These are phyloP conservation scores for Exophiala lecanii-corni DNA, from an alignment of 2,329 filamentous ascomycete species.

Conservation along the genomic window DNA sequence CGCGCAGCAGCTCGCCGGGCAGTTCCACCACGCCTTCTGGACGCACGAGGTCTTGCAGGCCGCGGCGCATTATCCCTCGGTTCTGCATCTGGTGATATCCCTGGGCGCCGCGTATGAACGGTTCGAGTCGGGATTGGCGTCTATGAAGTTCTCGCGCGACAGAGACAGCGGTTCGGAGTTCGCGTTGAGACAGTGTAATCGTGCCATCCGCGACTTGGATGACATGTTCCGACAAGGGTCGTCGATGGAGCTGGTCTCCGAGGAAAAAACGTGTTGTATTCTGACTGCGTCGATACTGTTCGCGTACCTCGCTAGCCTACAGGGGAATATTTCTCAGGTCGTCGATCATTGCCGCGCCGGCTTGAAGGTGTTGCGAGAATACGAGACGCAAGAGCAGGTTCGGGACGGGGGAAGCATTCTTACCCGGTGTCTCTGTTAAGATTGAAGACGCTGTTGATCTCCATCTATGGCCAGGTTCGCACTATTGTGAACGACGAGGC, in stretches of 20 bases:
- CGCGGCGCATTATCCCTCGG: conserved; percentile 42
- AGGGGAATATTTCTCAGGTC: conserved; percentile 45
- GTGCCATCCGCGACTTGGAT: conserved; percentile 41
- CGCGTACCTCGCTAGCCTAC: conserved; percentile 52
- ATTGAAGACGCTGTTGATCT: conserved; percentile 6
- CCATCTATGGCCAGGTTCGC: conserved; percentile 13
- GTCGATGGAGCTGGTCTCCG: conserved; percentile 30
- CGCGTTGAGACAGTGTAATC: conserved; percentile 46
- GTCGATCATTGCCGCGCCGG: conserved; percentile 33
- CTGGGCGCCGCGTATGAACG: conserved; percentile 47
- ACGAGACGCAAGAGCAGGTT: neutral
- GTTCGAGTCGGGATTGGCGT: conserved; percentile 12
- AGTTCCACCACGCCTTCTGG: conserved; percentile 44
- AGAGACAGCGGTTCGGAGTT: conserved; percentile 29
- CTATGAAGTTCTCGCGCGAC: conserved; percentile 6
- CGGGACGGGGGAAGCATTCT: neutral
- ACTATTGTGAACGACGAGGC: conserved; percentile 16
- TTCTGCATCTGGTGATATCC: conserved; percentile 48
- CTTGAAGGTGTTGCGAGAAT: conserved; percentile 27
- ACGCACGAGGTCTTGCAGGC: conserved; percentile 43
- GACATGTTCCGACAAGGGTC: conserved; percentile 31
- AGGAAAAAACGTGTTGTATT: conserved; percentile 28
- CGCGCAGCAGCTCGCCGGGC: conserved; percentile 40
- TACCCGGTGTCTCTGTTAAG: conserved; percentile 8
- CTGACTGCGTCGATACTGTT: conserved; percentile 49